These are phyloP conservation scores for Corymbia maculata DNA, from an alignment of 345 rosid species.

Conservation along the genomic window DNA sequence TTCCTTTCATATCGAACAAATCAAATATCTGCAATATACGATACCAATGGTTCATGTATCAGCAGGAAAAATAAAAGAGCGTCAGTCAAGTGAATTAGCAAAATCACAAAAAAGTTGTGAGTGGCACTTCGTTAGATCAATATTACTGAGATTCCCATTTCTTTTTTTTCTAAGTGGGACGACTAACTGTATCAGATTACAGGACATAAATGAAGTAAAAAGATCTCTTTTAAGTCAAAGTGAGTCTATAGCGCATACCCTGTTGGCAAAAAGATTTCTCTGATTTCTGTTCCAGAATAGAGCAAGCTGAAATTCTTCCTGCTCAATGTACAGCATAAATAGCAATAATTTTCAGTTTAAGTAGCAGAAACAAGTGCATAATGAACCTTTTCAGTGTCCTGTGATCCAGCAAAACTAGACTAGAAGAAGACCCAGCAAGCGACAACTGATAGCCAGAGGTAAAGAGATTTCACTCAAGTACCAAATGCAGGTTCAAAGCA, in stretches of 20 bases:
- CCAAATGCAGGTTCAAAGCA: background rate
- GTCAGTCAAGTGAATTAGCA: background rate
- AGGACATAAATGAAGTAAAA: background rate
- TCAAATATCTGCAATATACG: constrained; percentile 34
- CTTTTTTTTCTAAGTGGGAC: background rate
- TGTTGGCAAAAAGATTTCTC: constrained; percentile 78
- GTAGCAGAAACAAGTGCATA: background rate
- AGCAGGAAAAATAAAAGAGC: background rate
- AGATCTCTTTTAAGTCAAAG: background rate
- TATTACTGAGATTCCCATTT: background rate
- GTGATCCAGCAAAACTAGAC: background rate
- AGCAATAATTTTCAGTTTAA: background rate
- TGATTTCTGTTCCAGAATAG: constrained; percentile 63
- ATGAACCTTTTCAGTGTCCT: background rate
- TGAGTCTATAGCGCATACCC: constrained; percentile 25
- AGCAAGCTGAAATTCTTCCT: constrained; percentile 96
- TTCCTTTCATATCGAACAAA: constrained; percentile 46
- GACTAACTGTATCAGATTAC: background rate
- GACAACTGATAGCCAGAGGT: background rate
- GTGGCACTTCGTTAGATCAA: background rate
- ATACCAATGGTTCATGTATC: background rate
- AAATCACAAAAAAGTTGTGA: background rate
- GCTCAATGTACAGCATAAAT: background rate
- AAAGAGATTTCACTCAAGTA: background rate
- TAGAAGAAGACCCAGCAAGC: background rate